Percentiles rank a stretch among this genome's conserved stretches.
Conservation (phyloP, 306 rosid species). For the Leucaena leucocephala region DNA sequence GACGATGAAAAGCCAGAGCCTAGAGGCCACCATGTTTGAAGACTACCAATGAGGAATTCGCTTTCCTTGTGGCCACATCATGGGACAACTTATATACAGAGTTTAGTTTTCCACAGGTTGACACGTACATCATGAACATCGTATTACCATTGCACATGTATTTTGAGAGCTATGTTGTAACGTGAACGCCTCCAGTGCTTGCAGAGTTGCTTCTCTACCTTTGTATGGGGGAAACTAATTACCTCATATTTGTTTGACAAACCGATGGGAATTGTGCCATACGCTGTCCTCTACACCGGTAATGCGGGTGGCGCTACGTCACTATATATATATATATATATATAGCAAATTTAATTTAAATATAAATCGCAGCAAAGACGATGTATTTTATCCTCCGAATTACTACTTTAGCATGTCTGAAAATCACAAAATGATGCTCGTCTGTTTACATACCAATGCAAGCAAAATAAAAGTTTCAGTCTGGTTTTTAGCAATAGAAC, state of each 20-base stretch:
- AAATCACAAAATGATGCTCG: background rate
- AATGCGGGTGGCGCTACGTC: background rate
- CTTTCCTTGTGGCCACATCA: background rate
- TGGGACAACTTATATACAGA: background rate
- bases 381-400: no score
- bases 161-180: background rate
- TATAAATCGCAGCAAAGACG: no score
- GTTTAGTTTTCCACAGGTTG: background rate
- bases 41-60: background rate
- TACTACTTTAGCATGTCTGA: background rate
- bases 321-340: no score
- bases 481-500: background rate
- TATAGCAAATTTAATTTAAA: no score
- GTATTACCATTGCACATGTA: background rate
- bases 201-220: no score
- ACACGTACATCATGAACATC: background rate
- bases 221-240: no score
- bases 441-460: background rate
- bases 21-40: background rate
- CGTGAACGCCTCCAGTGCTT: no score
- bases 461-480: background rate
- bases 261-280: no score
- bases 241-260: no score
- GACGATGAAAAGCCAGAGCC: background rate
- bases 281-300: no score